Evolutionary conservation across 1,284 basidiomycete genomes (phyloP), one percentile per base, ranked within the genome.

Genomic region (Chondrostereum purpureum): DNA sequence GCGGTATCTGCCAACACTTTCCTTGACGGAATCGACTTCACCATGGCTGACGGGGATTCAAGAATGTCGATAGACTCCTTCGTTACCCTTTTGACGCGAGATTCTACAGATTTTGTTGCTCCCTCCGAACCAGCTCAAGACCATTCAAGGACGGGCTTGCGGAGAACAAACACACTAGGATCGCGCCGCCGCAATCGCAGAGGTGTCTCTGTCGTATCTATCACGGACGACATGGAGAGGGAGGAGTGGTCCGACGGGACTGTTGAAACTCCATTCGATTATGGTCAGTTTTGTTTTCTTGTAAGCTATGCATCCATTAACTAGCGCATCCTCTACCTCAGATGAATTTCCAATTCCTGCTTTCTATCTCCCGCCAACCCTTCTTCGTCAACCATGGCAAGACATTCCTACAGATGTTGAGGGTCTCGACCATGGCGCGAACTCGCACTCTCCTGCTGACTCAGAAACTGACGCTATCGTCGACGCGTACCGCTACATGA

Each of bases 31-130:
- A 61, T 78, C 3, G 58, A 67, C 24, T 52, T 77, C n/a, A 58
- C 58, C 16, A 54, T 78, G 17, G 64, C 72, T 5, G 36, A 54
- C 55, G n/a, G 56, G 51, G 56, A 43, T 4, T 52, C 60, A 21
- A 58, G 76, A 27, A 66, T 68, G 37, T n/a, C n/a, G n/a, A n/a
- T 31, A 31, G n/a, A 31, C 27, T 84, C 79, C 48, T 66, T 85
- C 50, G 73, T 73, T 39, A 81, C 82, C 5, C 53, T 53, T 23
- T 54, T 56, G 54, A 51, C 53, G 10, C 50, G 53, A 17, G 45
- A 17, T 31, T 54, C 58, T 14, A 55, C 57, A 3, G 59, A 57
- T 55, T 51, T 52, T 54, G 42, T 66, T 51, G 31, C n/a, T 60
- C 52, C 46, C 49, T 35, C 50, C 50, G 27, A 14, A 45, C 14